Base-by-base conservation (phyloP, 1,139 yeast species). In the Magnusiomyces sp. region DNA sequence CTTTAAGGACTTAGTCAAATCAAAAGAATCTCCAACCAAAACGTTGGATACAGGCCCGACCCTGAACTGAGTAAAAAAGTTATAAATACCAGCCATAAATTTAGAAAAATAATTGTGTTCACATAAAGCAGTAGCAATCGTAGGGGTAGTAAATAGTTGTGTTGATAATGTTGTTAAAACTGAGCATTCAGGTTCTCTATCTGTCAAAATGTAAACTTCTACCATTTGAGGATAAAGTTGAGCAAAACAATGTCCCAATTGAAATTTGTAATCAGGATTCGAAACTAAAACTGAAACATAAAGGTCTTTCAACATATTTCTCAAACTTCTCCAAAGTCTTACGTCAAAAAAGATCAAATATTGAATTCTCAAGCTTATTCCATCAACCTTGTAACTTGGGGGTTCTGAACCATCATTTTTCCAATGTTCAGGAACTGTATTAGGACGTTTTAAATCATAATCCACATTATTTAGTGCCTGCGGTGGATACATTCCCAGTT, bases 81-180 rank as follows among this genome's bases (percentile, higher is more conserved):
- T 79, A 61, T 77, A 79, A 16, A 87, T 76, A 10, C 84, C 74
- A 1, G 90, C 81, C 54, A 85, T 69, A 48, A 87, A 76, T 51
- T 83, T 73, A 14, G 85, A 73, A 31, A 86, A 65, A 54, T 84
- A 89, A 31, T 90, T 92, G 61, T 81, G 87, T 43, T 73, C 69
- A 2, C 83, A 75, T 20, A 88, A 79, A 45, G 80, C 70, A 1
- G 90, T 76, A 1, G 96, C 86, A 56, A 83, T 82, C 0, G 83
- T 71, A 0, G 95, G 92, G 46, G 94, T 83, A 1, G 95, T 88
- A 62, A 89, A 89, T 11, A 90, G 70, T 63, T 92, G 97, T 1
- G 95, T 85, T 0, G 96, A 84, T 19, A 92, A 62, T 7, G 81
- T 75, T 37, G 83, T 74, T 78, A 89, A 79, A 20, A 88, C 73